phyloP scores from a whole-genome alignment of 164 flowering plant genomes.

The Berberis vulgaris region DNA sequence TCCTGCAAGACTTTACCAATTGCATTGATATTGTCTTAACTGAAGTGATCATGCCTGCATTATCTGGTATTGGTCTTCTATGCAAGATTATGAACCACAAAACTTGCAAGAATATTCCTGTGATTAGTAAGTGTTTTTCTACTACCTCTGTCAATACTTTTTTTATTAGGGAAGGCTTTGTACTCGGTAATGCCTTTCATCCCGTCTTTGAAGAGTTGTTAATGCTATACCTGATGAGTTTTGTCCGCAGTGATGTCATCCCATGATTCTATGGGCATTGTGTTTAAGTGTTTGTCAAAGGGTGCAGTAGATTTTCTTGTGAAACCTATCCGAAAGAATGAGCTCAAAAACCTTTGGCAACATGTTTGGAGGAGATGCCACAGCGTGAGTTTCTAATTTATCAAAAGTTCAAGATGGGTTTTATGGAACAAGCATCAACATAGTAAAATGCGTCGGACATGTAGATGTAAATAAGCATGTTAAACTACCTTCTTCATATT shows the following conservation, averaged over 20 bases:
- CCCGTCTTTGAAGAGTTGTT: conserved; percentile 8
- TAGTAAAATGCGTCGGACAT: not conserved
- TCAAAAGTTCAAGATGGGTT: not conserved
- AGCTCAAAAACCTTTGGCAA: conserved; percentile 74
- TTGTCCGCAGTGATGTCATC: conserved; percentile 68
- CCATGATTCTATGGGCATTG: conserved; percentile 65
- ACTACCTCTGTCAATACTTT: not conserved
- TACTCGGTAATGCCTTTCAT: not conserved
- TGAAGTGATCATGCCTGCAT: conserved; percentile 66
- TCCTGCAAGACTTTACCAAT: conserved; percentile 45
- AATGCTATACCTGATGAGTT: conserved; percentile 23
- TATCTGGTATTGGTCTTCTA: conserved; percentile 68
- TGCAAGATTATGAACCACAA: conserved; percentile 70
- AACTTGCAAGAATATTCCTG: conserved; percentile 59
- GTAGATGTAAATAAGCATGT: not conserved
- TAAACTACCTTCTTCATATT: not conserved
- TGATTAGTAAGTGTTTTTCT: conserved; percentile 60
- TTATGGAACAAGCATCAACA: not conserved
- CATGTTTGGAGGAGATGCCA: conserved; percentile 68
- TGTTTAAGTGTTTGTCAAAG: conserved; percentile 59
- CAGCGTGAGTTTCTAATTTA: conserved; percentile 36
- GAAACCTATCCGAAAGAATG: conserved; percentile 71
- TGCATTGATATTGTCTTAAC: conserved; percentile 64
- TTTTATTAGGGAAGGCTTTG: not conserved
- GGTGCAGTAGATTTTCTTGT: conserved; percentile 68